Percentiles rank a stretch among this genome's conserved stretches.
These are phyloP conservation scores for Colletotrichum sp. DNA, from an alignment of 2,329 filamentous ascomycete genomes.

Conservation along the genomic window DNA sequence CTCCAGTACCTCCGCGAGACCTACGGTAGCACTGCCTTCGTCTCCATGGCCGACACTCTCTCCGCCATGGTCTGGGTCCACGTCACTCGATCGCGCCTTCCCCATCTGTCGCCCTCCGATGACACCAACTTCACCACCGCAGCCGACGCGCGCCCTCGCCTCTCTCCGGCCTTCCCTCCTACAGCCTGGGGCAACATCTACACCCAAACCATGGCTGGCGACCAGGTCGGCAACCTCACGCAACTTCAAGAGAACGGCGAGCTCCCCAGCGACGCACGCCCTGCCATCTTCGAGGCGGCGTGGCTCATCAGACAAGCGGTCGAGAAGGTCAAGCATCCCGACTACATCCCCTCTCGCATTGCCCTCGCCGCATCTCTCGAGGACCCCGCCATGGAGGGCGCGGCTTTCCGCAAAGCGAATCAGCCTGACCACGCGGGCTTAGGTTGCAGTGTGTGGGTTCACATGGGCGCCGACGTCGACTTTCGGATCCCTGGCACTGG, in stretches of 20 bases:
- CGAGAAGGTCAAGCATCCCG: neutral
- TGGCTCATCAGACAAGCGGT: conserved; percentile 1
- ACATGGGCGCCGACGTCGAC: conserved; percentile 19
- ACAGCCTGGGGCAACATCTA: conserved; percentile 8
- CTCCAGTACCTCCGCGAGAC: neutral
- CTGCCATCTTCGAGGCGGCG: neutral
- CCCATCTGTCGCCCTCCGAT: neutral
- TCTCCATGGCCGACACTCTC: neutral
- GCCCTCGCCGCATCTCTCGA: neutral
- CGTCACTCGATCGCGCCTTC: neutral
- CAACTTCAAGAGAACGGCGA: neutral
- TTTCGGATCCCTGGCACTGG: conserved; percentile 4
- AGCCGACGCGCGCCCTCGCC: neutral
- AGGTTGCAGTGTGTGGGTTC: conserved; percentile 8
- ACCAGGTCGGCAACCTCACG: neutral
- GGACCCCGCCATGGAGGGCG: neutral
- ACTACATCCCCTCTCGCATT: conserved; percentile 1
- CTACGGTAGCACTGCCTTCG: neutral
- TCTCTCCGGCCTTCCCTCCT: neutral
- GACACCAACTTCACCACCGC: neutral
- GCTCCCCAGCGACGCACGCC: neutral
- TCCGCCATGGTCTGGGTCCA: conserved; percentile 8
- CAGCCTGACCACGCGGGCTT: neutral
- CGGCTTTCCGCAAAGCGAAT: neutral
- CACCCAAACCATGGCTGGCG: neutral